Conservation (phyloP, 2,329 filamentous ascomycete genomes). For the Cytospora paraplurivora region DNA sequence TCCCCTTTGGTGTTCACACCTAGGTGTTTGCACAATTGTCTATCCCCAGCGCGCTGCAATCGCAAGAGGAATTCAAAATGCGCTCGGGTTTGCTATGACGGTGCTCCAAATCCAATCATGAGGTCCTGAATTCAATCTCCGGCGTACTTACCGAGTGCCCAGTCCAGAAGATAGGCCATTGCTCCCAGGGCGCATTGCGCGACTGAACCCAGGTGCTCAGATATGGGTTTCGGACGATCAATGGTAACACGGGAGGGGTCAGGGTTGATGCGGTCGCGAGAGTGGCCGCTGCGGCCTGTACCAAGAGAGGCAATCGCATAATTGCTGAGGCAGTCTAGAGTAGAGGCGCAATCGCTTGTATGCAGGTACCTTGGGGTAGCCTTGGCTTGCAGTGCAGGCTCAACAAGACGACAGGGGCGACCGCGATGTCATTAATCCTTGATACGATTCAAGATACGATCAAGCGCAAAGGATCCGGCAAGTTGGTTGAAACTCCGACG, state of each 20-base stretch:
- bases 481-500: constrained; percentile 17
- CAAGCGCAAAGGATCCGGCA: background rate
- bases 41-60: background rate
- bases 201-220: constrained; percentile 64
- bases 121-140: background rate
- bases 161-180: constrained; percentile 71
- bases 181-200: constrained; percentile 73
- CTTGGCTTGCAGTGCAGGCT: constrained; percentile 1
- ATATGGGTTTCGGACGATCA: constrained; percentile 62
- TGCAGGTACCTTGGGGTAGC: background rate
- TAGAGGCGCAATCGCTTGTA: background rate
- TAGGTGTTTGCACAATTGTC: background rate
- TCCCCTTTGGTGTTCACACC: background rate
- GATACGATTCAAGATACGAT: background rate
- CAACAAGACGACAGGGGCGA: background rate
- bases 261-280: constrained; percentile 52
- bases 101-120: constrained; percentile 1
- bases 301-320: constrained; percentile 37
- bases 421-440: background rate
- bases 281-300: constrained; percentile 40
- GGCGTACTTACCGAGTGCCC: constrained; percentile 35
- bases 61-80: background rate
- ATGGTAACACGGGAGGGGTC: constrained; percentile 57
- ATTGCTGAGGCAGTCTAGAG: constrained; percentile 12
- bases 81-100: background rate